Evolutionary conservation across 371 early-diverging fungal genomes (phyloP).

Genomic region (Apophysomyces ossiformis): DNA sequence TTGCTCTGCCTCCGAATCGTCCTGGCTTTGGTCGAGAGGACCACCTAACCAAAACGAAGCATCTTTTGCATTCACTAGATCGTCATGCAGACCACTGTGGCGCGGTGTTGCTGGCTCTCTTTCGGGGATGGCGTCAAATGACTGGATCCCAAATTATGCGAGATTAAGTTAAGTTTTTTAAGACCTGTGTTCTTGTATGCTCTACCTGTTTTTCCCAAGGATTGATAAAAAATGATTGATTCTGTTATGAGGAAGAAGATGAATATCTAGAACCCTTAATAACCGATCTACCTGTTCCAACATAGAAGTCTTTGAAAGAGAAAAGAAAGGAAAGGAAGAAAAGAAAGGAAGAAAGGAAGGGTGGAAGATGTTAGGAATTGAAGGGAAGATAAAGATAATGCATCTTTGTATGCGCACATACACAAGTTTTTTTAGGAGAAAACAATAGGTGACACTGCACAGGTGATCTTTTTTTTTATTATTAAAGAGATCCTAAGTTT

Average conservation of each 20-base stretch:
- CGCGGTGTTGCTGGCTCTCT: neutral
- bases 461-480: constrained; percentile 2
- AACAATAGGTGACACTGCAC: constrained; percentile 15
- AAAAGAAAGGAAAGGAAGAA: constrained; percentile 10
- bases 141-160: neutral
- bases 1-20: constrained; percentile 17
- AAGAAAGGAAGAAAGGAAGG: constrained; percentile 14
- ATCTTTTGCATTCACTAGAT: neutral
- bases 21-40: constrained; percentile 8
- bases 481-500: constrained; percentile 8
- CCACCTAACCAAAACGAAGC: constrained; percentile 10
- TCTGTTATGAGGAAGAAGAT: constrained; percentile 9
- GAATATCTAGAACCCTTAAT: neutral
- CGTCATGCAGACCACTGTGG: neutral
- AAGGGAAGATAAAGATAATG: constrained; percentile 4
- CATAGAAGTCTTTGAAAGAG: constrained; percentile 13
- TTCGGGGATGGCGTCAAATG: constrained; percentile 11
- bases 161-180: neutral
- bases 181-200: neutral
- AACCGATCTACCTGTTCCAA: constrained; percentile 30
- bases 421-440: constrained; percentile 5
- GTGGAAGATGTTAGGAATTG: neutral
- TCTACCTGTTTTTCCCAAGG: constrained; percentile 27
- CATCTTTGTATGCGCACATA: constrained; percentile 8
- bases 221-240: constrained; percentile 19